These are phyloP conservation scores for Somion occarium DNA, from an alignment of 1,284 basidiomycete species.

Conservation along the genomic window DNA sequence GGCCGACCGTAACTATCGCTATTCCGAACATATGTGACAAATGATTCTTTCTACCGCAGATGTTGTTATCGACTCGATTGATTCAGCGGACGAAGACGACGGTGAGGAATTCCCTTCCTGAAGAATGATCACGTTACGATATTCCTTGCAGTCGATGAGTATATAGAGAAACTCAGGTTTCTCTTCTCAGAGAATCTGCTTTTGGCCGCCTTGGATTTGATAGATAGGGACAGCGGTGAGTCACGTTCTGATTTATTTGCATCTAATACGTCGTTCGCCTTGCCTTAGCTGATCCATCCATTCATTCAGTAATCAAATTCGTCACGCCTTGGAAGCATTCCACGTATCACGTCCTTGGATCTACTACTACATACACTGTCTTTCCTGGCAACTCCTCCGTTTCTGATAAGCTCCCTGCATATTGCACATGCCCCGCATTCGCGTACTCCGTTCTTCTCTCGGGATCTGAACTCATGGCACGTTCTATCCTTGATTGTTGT, in stretches of 20 bases:
- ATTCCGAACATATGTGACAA: too few relatives aligned
- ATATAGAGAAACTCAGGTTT: conserved; percentile 46
- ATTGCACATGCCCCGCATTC: conserved; percentile 75
- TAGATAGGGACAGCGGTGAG: conserved; percentile 61
- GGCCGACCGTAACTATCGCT: too few relatives aligned
- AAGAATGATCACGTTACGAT: background rate
- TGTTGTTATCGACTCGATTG: background rate
- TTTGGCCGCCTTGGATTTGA: conserved; percentile 64
- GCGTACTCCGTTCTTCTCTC: conserved; percentile 54
- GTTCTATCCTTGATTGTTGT: conserved; percentile 12
- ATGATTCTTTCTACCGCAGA: too few relatives aligned
- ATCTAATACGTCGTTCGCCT: background rate
- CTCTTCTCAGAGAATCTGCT: conserved; percentile 59
- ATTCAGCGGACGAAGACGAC: conserved; percentile 1
- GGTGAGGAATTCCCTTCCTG: background rate
- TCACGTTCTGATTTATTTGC: background rate
- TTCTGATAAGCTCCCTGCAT: conserved; percentile 36
- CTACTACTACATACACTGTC: conserved; percentile 57
- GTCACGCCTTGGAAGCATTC: conserved; percentile 48
- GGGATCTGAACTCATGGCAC: conserved; percentile 60
- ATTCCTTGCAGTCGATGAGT: conserved; percentile 44
- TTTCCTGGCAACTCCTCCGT: conserved; percentile 44
- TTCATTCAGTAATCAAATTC: conserved; percentile 54
- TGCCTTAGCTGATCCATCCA: too few relatives aligned
- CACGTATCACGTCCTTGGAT: conserved; percentile 63